These are phyloP conservation scores for Neopestalotiopsis clavispora DNA, from an alignment of 2,329 filamentous ascomycete species.

Conservation along the genomic window DNA sequence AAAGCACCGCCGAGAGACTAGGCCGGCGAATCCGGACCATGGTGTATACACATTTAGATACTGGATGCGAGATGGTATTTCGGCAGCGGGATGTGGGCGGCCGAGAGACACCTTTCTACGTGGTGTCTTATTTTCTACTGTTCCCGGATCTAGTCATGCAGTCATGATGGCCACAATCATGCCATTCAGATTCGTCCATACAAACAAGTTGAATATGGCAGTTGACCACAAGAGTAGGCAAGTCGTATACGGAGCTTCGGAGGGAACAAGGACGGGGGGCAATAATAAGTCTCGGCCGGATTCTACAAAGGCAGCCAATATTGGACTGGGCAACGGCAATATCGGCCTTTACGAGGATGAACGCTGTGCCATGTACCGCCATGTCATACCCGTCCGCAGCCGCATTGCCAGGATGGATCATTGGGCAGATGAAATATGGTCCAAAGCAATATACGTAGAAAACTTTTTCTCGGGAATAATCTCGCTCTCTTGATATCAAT, in stretches of 20 bases:
- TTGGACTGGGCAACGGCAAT: too few species aligned
- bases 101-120: background rate
- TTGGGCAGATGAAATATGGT: background rate
- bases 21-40: background rate
- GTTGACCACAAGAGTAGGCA: too few species aligned
- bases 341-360: too few species aligned
- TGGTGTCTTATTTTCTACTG: background rate
- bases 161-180: background rate
- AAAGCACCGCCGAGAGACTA: too few species aligned
- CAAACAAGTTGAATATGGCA: too few species aligned
- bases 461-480: background rate
- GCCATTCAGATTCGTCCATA: too few species aligned
- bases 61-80: background rate
- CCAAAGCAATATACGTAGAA: background rate
- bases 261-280: too few species aligned
- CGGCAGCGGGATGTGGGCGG: background rate
- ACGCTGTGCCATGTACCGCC: background rate
- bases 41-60: background rate
- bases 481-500: too few species aligned
- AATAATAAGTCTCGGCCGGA: too few species aligned
- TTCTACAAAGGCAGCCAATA: too few species aligned
- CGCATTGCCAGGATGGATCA: background rate
- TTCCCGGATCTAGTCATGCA: background rate
- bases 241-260: too few species aligned
- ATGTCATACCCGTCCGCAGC: background rate